Base-by-base conservation (phyloP, 202 grass and related monocot species). In the Schoenoplectus triqueter region DNA sequence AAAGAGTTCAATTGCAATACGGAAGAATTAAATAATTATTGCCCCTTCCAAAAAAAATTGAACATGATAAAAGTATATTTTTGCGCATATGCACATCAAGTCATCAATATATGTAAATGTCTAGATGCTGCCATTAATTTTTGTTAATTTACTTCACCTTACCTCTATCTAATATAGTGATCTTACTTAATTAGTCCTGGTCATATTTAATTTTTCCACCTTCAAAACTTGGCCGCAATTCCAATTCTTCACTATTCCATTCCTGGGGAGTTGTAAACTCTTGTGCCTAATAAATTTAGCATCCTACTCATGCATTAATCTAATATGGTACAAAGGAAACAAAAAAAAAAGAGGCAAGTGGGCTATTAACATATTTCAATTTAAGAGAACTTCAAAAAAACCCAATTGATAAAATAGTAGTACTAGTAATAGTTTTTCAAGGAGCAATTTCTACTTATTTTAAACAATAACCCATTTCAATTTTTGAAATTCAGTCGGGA, bases 401-500 rank as follows among this genome's bases (percentile, higher is more conserved):
- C 31, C 31, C 31, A 31, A 31, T 31, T 31, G 31, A 31, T 31
- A 31, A 31, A 31, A 31, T 31, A 31, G 31, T 59, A n/a, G 1
- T 59, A 15, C 56, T 59, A 31, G 31, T 31, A 31, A 31, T 31
- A 31, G 31, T 75, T 5, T 13, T 31, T 5, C 9, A 22, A 51
- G 50, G 48, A 31, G 39, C 4, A 76, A 55, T 40, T 77, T 55
- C 47, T 66, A 82, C 19, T 50, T 50, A 1, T 46, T 10, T 3
- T 39, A 42, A 68, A 83, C 42, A 83, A 40, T 69, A 6, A 15
- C 13, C 31, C 11, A 0, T 45, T 54, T 70, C 0, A 15, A 11
- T 7, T 50, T 70, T 50, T 80, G 4, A 11, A 19, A 7, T 2
- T 75, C 80, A 99, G 96, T 96, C 96, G 15, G 96, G 96, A 57